Percentiles rank a stretch among this genome's conserved stretches.
These are phyloP conservation scores for Huiozyma sinensis DNA, from an alignment of 805 yeast genomes.

Conservation along the genomic window DNA sequence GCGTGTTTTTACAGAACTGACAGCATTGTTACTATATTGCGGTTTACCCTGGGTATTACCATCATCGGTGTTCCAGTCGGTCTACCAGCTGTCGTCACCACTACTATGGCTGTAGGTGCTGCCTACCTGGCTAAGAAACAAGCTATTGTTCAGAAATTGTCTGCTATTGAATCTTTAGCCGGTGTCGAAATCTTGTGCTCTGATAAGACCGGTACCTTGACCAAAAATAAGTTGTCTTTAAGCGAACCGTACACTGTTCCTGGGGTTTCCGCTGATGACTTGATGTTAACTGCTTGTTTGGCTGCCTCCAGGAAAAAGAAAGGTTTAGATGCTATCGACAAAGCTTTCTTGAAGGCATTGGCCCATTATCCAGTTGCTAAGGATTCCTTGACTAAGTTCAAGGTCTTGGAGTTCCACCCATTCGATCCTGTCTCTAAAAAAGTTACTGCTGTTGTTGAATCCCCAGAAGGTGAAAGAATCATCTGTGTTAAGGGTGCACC, in stretches of 20 bases:
- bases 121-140: constrained; percentile 94
- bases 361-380: constrained; percentile 84
- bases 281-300: constrained; percentile 94
- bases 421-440: constrained; percentile 97
- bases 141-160: constrained; percentile 93
- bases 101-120: constrained; percentile 99
- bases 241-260: constrained; percentile 97
- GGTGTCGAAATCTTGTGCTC: constrained; percentile 98
- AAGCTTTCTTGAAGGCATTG: constrained; percentile 90
- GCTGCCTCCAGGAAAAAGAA: constrained; percentile 97
- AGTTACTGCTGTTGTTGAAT: constrained; percentile 89
- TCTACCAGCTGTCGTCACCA: constrained; percentile 96
- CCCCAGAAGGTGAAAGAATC: constrained; percentile 91
- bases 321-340: constrained; percentile 96
- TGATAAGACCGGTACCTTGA: constrained; percentile 95
- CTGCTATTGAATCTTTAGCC: constrained; percentile 94
- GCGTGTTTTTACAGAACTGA: constrained; percentile 90
- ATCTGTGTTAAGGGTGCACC: constrained; percentile 98
- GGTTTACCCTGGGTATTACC: constrained; percentile 91
- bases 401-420: constrained; percentile 91
- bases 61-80: constrained; percentile 98
- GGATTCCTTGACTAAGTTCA: constrained; percentile 85
- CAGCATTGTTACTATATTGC: constrained; percentile 73
- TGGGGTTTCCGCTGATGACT: constrained; percentile 92
- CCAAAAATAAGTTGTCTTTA: constrained; percentile 90